Evolutionary conservation across 768 basidiomycete species (phyloP), one percentile per base, ranked within the genome.

Genomic region (Tubosaeta sp.): DNA sequence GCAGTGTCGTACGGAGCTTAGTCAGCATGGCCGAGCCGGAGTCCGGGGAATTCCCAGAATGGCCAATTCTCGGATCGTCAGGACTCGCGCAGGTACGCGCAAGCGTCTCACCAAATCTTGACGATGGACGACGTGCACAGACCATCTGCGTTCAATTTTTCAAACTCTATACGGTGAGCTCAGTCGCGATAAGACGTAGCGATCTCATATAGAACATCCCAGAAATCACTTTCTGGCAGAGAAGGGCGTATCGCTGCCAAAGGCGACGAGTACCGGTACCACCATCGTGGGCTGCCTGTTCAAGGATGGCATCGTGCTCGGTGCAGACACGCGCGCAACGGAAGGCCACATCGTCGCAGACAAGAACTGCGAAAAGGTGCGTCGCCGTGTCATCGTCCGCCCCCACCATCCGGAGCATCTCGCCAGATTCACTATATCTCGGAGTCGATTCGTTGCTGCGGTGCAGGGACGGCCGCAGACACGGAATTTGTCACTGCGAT

Each of bases 351-450:
- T 98, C 57, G 91, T 99, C 24, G 92, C 92, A 0, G 95, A 98
- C 76, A 98, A 99, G 82, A 99, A 99, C 73, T 99, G 96, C 71
- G 96, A 98, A 76, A 99, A 99, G 87, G 95, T 94, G 49, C 42
- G 73, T 58, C 16, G 8, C 14, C 39, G 29, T 25, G 14, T 24
- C 36, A 13, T 29, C 45, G 35, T 19, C 14, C 6, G 4, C 7
- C 19, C 2, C 18, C 32, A 25, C 31, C 21, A 39, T 2, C 13
- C 5, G 2, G 6, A 43, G 8, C 31, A n/a, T 29, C 18, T 1
- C 50, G 24, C 21, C 57, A 98, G 95, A 99, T 99, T 62, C 96
- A 99, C 70, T 98, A 86, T 71, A 89, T 99, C 66, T 85, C 93
- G 4, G 93, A 96, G 53, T 84, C 86, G 56, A 98, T 99, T 54